These are phyloP conservation scores for Hippophae gyantsensis DNA, from an alignment of 306 rosid species.

Conservation along the genomic window DNA sequence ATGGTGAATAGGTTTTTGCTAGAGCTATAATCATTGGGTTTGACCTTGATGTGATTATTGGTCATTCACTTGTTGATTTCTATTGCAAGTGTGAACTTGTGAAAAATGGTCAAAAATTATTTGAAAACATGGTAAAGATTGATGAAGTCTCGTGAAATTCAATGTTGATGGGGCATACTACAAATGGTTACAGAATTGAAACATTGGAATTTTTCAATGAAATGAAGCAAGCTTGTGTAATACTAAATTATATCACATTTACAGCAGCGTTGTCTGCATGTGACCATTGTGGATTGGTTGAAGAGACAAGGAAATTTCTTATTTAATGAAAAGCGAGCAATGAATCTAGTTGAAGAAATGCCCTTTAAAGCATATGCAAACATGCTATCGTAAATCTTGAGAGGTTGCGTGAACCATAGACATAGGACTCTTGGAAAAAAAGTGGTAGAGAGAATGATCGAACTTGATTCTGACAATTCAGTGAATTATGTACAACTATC, in stretches of 20 bases:
- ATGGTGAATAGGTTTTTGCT: constrained; percentile 59
- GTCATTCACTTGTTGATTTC: constrained; percentile 59
- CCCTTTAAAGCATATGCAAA: constrained; percentile 53
- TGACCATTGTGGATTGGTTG: constrained; percentile 57
- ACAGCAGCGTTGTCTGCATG: constrained; percentile 63
- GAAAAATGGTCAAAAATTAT: constrained; percentile 37
- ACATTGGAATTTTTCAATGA: constrained; percentile 47
- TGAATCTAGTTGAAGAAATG: constrained; percentile 41
- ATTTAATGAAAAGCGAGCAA: constrained; percentile 41
- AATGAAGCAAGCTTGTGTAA: constrained; percentile 43
- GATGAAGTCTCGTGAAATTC: constrained; percentile 73
- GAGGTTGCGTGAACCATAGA: constrained; percentile 59
- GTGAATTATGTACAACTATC: constrained; percentile 65
- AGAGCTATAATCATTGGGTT: constrained; percentile 51
- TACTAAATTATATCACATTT: constrained; percentile 54
- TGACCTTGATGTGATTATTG: constrained; percentile 40
- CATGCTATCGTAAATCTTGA: constrained; percentile 60
- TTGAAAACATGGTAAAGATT: constrained; percentile 43
- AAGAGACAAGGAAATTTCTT: constrained; percentile 58
- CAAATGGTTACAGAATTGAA: constrained; percentile 67
- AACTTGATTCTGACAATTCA: constrained; percentile 50
- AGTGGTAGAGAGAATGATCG: constrained; percentile 45
- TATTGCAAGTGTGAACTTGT: constrained; percentile 74
- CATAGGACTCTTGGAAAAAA: constrained; percentile 42
- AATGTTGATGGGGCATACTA: constrained; percentile 69